Conservation (phyloP, 2,329 filamentous ascomycete genomes). For the Zopfia rhizophila region DNA sequence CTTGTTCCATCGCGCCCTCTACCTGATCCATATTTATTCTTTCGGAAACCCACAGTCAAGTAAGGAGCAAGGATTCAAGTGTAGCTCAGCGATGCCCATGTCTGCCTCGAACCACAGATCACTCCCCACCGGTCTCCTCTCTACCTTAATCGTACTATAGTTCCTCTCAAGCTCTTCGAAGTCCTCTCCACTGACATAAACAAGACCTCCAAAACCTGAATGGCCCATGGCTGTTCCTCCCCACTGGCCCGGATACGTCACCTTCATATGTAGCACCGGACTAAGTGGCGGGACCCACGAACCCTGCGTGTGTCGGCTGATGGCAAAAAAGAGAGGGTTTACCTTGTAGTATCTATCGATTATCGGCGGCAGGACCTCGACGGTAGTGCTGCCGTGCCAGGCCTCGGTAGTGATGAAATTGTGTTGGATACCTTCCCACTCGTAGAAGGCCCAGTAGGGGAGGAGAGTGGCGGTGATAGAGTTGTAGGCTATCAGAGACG, state of each 20-base stretch:
- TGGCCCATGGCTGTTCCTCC: background rate
- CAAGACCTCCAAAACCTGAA: background rate
- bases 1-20: too few relatives aligned
- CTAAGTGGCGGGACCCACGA: too few relatives aligned
- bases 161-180: slow-evolving; percentile 1
- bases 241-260: background rate
- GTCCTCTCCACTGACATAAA: background rate
- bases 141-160: background rate
- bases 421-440: background rate
- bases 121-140: background rate
- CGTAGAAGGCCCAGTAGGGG: background rate
- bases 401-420: background rate
- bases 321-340: background rate
- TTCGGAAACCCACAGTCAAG: too few relatives aligned
- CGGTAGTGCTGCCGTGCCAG: background rate
- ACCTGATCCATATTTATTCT: too few relatives aligned
- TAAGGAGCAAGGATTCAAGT: background rate
- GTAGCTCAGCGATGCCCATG: background rate
- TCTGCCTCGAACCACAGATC: background rate
- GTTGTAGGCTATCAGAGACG: background rate
- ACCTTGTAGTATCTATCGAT: background rate
- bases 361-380: background rate
- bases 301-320: background rate
- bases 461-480: background rate
- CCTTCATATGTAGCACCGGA: too few relatives aligned